phyloP scores from a whole-genome alignment of 306 rosid species.

The Malus domestica region ASM211411v1 NC_041802.1:4263501-4264000 shows the following conservation, averaged over 20 bases:
- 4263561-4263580: not conserved
- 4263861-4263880: not conserved
- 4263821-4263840: constrained; percentile 59
- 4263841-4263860: constrained; percentile 68
- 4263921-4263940: not conserved
- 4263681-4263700: not conserved
- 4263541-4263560: not conserved
- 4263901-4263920: not conserved
- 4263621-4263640: not conserved
- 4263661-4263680: not conserved
- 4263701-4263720: constrained; percentile 17
- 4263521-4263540: not conserved
- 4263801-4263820: constrained; percentile 34
- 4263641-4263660: not conserved
- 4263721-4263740: not conserved
- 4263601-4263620: not conserved
- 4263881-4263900: not conserved
- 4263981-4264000: not conserved
- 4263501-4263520: constrained; percentile 1
- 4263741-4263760: constrained; percentile 32
- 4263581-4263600: not conserved
- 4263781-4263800: not conserved
- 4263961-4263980: not conserved
- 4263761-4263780: constrained; percentile 32
- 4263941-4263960: not conserved